Evolutionary conservation across 2,329 filamentous ascomycete species (phyloP).

Genomic region (Penicillium sp.): DNA sequence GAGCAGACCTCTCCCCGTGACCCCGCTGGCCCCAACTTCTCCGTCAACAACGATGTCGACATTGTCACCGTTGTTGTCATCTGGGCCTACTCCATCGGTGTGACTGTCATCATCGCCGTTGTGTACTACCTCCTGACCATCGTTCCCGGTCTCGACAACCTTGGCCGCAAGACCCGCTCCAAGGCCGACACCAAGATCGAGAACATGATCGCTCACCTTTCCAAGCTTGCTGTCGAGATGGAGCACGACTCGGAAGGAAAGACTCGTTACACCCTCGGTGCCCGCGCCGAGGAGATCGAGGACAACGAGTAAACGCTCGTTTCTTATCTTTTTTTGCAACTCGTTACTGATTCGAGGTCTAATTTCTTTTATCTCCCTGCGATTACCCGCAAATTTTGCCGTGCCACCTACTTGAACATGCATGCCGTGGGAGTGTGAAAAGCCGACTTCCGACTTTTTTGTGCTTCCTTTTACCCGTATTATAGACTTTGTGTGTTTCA

Average conservation of each 20-base stretch:
- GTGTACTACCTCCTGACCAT: conserved; percentile 52
- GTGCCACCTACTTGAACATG: conserved; percentile 30
- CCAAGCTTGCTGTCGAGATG: conserved; percentile 54
- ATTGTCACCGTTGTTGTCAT: conserved; percentile 56
- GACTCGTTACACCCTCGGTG: conserved; percentile 45
- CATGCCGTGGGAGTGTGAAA: conserved; percentile 26
- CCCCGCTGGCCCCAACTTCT: conserved; percentile 31
- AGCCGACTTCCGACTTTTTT: conserved; percentile 13
- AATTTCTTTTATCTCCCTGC: conserved; percentile 20
- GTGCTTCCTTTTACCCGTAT: conserved; percentile 33
- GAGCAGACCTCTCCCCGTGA: conserved; percentile 30
- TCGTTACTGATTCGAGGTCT: conserved; percentile 38
- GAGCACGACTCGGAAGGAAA: conserved; percentile 49
- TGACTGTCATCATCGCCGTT: conserved; percentile 54
- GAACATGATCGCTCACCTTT: conserved; percentile 54
- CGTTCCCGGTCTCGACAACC: conserved; percentile 50
- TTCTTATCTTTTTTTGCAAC: conserved; percentile 27
- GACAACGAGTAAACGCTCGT: conserved; percentile 45
- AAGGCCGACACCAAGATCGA: conserved; percentile 55
- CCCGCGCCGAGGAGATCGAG: conserved; percentile 45
- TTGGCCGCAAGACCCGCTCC: conserved; percentile 53
- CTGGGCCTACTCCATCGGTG: conserved; percentile 55
- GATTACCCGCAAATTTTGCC: conserved; percentile 28
- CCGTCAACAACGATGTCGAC: conserved; percentile 56
- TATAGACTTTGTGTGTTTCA: conserved; percentile 40